Percentiles rank a stretch among this genome's conserved stretches.
phyloP scores from a whole-genome alignment of 2,329 filamentous ascomycete species.

The Nothophoma quercina region DNA sequence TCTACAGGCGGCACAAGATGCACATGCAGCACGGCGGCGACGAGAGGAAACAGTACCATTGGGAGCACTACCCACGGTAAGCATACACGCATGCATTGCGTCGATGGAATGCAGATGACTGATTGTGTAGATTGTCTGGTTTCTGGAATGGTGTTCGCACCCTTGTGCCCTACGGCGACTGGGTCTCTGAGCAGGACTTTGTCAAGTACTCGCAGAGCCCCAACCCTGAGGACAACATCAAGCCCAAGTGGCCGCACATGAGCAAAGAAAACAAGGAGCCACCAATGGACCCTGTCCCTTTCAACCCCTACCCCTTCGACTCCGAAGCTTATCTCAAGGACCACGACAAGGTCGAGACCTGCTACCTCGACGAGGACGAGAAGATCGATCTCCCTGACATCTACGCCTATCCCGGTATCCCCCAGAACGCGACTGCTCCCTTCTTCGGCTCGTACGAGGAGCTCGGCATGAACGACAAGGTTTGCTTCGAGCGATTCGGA shows the following conservation, averaged over 20 bases:
- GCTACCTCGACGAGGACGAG: constrained; percentile 69
- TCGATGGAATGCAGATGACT: not conserved
- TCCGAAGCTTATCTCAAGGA: constrained; percentile 55
- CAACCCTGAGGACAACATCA: constrained; percentile 48
- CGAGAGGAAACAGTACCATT: constrained; percentile 50
- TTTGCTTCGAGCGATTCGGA: constrained; percentile 62
- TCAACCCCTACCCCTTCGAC: constrained; percentile 56
- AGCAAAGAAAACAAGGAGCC: constrained; percentile 49
- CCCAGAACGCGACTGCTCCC: constrained; percentile 57
- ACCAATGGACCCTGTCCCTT: constrained; percentile 50
- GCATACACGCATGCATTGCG: constrained; percentile 11
- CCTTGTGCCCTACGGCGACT: constrained; percentile 53
- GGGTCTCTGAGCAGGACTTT: constrained; percentile 54
- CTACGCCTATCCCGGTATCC: constrained; percentile 67
- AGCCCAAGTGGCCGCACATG: constrained; percentile 46
- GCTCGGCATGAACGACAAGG: constrained; percentile 56
- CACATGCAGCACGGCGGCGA: constrained; percentile 44
- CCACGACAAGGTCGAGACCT: constrained; percentile 64
- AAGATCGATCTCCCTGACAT: constrained; percentile 66
- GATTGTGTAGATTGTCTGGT: constrained; percentile 50
- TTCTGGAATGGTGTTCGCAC: constrained; percentile 59
- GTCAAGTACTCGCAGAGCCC: constrained; percentile 52
- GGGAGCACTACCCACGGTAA: constrained; percentile 56
- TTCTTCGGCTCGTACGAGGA: constrained; percentile 59
- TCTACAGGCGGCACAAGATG: constrained; percentile 49